Conservation (phyloP, 1,284 basidiomycete species). For the Termitomyces sp. region DNA sequence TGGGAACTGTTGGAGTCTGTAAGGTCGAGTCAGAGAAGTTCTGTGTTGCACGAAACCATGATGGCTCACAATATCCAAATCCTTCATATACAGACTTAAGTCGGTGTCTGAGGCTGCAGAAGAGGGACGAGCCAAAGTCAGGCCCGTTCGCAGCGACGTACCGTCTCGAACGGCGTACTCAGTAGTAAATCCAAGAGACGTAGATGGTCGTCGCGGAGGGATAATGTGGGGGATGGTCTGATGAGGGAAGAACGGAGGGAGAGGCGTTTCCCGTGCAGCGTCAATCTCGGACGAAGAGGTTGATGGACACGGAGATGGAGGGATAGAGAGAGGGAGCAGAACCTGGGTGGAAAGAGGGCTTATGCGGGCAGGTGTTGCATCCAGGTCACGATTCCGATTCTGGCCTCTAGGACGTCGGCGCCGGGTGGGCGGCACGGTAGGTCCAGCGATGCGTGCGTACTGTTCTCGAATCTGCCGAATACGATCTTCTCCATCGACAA, state of each 20-base stretch:
- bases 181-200: slow-evolving; percentile 28
- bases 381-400: slow-evolving; percentile 6
- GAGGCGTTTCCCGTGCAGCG: slow-evolving; percentile 12
- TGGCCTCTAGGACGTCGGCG: slow-evolving; percentile 15
- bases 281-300: slow-evolving; percentile 16
- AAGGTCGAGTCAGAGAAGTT: slow-evolving; percentile 6
- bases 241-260: slow-evolving; percentile 24
- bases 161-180: slow-evolving; percentile 8
- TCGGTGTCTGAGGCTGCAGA: slow-evolving; percentile 22
- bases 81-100: slow-evolving; percentile 17
- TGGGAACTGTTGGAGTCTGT: slow-evolving; percentile 20
- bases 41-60: not conserved
- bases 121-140: slow-evolving; percentile 20
- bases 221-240: slow-evolving; percentile 21
- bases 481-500: slow-evolving; percentile 16
- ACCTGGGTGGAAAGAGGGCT: slow-evolving; percentile 3
- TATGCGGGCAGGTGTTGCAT: not conserved
- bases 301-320: slow-evolving; percentile 19
- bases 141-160: slow-evolving; percentile 6
- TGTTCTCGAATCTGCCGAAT: slow-evolving; percentile 24
- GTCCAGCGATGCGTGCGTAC: slow-evolving; percentile 21
- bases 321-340: slow-evolving; percentile 12
- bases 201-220: slow-evolving; percentile 29
- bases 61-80: slow-evolving; percentile 19
- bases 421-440: slow-evolving; percentile 18